Base-by-base conservation (phyloP, 345 rosid genomes). In the Clarkia xantiana region DNA sequence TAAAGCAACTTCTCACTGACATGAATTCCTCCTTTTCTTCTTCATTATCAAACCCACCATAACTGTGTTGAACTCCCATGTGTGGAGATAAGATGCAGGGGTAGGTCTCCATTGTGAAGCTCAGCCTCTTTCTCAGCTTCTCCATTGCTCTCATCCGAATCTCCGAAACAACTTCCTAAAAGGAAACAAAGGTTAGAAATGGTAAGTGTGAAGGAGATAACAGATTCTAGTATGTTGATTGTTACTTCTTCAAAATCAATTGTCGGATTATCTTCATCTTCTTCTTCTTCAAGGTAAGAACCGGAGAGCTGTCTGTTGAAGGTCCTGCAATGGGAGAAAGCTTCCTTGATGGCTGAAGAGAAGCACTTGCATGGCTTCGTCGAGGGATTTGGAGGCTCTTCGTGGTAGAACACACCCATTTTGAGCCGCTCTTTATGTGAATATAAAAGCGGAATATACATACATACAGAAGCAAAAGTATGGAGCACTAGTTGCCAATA, bases 141-240 rank as follows among this genome's bases (percentile, higher is more conserved):
- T 79, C 95, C 84, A 80, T 76, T 0, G 88, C 94, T 36, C 75
- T 58, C 8, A 71, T 79, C 52, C 77, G 76, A 20, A 90, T 86
- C 62, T 71, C 77, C 14, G 77, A 83, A 25, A 83, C 80, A 56
- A 89, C 67, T 36, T 69, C 69, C 94, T 90, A 65, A 11, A 52
- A 15, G 14, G 50, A 58, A 18, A 46, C 11, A 45, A 19, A 47
- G 14, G 43, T 0, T 29, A 59, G 7, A 19, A 3, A 34, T 14
- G 23, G 17, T 22, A 9, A 44, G 39, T 44, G 18, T 10, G 12
- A 1, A 4, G 11, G 4, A 6, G 23, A 11, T n/a, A 18, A 18
- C 45, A 14, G 16, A 54, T 42, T 14, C 50, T 44, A 71, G 75
- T 84, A 66, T 82, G 76, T 52, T 68, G 36, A 29, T 29, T 7